Evolutionary conservation across 2,329 filamentous ascomycete species (phyloP), one percentile per base, ranked within the genome.

Genomic region (Penicillium fuscoglaucum): DNA sequence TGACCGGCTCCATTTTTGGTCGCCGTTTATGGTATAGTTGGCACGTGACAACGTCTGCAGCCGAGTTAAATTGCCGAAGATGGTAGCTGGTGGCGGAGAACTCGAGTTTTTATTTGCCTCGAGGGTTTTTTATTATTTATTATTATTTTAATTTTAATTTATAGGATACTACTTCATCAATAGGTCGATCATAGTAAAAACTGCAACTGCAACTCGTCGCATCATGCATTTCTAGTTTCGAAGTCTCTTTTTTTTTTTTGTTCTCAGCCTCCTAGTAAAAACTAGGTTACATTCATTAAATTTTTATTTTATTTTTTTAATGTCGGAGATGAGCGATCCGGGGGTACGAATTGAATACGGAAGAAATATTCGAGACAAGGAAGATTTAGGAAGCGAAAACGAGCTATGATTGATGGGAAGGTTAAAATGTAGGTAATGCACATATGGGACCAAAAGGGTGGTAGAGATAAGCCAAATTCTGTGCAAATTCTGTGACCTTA

Each of bases 401-500:
- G 41, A 41, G 24, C 50, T 58, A 19, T 58, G 58, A 63, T 67
- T 61, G 62, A 54, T 54, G 59, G 61, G 54, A 56, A 59, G 57
- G 55, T 59, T 52, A 52, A 48, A 64, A 45, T 45, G n/a, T 17
- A 57, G 61, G 61, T 61, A 54, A 55, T 55, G 49, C 46, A 28
- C 26, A 28, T 13, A 31, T 15, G 40, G 40, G 21, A 43, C 21
- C 12, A 43, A 43, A 46, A 37, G 29, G n/a, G 46, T 48, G n/a
- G 21, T 3, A 66, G 70, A 74, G 71, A 74, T 74, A 73, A 73
- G 66, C 54, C 43, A 24, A 71, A 48, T 35, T 60, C 43, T 45
- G 43, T 45, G 43, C 43, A 45, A 45, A 45, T 45, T 68, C 65
- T 72, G 69, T 74, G 72, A 74, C 71, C 66, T 68, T 63, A 73